phyloP scores from a whole-genome alignment of 2,329 filamentous ascomycete species.

The Colletotrichum endophyticum region DNA sequence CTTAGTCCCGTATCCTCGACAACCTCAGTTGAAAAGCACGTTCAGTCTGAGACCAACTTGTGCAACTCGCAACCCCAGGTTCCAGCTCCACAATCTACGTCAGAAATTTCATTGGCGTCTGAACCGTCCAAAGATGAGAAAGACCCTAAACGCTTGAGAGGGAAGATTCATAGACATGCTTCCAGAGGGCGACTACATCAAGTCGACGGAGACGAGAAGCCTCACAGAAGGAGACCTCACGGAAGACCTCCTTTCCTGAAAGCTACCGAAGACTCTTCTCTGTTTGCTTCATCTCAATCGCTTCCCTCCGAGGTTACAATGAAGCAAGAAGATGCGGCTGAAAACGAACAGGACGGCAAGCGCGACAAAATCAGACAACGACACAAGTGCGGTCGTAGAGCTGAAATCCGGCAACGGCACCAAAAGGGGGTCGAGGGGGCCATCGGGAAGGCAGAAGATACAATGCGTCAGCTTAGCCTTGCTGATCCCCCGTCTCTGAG shows the following conservation, averaged over 20 bases:
- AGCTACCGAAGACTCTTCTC: not conserved
- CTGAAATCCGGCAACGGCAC: not conserved
- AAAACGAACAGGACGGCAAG: not conserved
- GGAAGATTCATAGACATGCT: not conserved
- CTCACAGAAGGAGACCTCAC: not conserved
- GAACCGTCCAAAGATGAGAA: not conserved
- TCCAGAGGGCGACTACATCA: not conserved
- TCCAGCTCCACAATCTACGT: not conserved
- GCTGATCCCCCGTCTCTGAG: not conserved
- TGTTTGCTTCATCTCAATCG: not conserved
- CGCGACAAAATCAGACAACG: not conserved
- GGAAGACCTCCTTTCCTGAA: not conserved
- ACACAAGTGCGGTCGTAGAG: not conserved
- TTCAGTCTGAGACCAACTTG: not conserved
- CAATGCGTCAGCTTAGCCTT: not conserved
- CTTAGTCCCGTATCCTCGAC: not conserved
- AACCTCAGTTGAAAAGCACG: not conserved
- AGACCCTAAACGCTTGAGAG: not conserved
- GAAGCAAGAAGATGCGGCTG: not conserved
- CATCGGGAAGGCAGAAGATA: not conserved
- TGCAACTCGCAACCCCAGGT: not conserved
- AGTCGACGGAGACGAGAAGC: not conserved
- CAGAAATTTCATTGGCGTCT: not conserved
- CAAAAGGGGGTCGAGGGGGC: not conserved
- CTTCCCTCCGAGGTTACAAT: not conserved